Evolutionary conservation across 176 grass and related monocot species (phyloP).

Genomic region (Poa pratensis): DNA sequence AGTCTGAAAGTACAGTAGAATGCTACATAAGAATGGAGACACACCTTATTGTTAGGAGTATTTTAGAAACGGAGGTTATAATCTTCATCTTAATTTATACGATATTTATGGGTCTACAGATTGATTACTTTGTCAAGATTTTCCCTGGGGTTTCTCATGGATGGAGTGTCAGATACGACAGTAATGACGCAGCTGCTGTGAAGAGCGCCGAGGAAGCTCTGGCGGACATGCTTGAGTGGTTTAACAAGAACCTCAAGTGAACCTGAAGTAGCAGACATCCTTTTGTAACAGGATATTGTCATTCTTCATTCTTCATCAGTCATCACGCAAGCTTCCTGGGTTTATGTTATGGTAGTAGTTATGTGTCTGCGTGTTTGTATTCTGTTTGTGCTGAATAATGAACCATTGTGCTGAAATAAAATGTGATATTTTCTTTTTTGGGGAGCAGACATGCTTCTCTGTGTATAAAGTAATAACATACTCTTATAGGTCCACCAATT

Average conservation of each 20-base stretch:
- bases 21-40: neutral
- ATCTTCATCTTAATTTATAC: neutral
- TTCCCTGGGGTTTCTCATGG: constrained; percentile 69
- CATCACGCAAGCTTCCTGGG: neutral
- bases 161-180: constrained; percentile 61
- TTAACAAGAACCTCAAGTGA: constrained; percentile 55
- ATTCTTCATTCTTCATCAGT: neutral
- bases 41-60: neutral
- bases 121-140: constrained; percentile 62
- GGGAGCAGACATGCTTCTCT: too few relatives aligned
- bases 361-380: neutral
- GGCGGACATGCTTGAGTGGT: constrained; percentile 57
- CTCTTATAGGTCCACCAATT: too few relatives aligned
- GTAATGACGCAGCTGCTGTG: constrained; percentile 39
- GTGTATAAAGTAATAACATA: too few relatives aligned
- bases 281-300: neutral
- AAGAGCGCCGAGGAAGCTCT: constrained; percentile 60
- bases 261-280: neutral
- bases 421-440: too few relatives aligned
- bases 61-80: neutral
- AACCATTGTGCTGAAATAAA: constrained; percentile 2
- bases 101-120: constrained; percentile 23
- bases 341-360: neutral
- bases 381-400: neutral
- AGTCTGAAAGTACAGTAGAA: neutral